phyloP scores from a whole-genome alignment of 768 basidiomycete species.

The Mycena venus region DNA sequence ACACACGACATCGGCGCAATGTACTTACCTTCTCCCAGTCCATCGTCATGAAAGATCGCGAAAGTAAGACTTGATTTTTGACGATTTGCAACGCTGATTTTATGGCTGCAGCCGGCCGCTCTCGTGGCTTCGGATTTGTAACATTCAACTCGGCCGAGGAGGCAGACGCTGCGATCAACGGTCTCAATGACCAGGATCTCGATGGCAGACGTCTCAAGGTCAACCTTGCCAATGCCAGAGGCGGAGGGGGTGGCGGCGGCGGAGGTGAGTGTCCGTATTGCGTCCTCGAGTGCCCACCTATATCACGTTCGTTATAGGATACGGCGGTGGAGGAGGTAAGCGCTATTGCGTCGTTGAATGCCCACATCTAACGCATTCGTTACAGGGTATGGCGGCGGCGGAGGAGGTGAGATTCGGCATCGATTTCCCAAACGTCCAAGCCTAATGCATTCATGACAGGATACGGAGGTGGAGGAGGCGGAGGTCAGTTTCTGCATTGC shows the following conservation, averaged over 20 bases:
- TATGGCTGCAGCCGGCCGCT: conserved; percentile 14
- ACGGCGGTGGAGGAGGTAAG: too few species aligned
- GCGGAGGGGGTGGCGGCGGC: conserved; percentile 15
- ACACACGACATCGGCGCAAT: too few species aligned
- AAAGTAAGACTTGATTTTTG: neutral
- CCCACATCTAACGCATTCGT: neutral
- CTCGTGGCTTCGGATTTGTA: conserved; percentile 26
- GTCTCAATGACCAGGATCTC: conserved; percentile 28
- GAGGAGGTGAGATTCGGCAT: too few species aligned
- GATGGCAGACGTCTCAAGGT: conserved; percentile 30
- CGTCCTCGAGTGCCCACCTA: neutral
- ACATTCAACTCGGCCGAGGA: conserved; percentile 21
- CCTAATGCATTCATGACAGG: neutral
- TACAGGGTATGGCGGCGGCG: neutral
- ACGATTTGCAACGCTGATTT: neutral
- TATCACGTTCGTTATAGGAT: neutral
- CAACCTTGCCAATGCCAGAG: conserved; percentile 24
- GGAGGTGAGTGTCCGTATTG: neutral
- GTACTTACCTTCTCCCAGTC: conserved; percentile 4
- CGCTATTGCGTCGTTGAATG: neutral
- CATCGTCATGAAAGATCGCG: conserved; percentile 28
- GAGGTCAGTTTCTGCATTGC: too few species aligned
- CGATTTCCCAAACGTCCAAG: too few species aligned
- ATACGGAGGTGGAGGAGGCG: neutral
- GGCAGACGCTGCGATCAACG: conserved; percentile 19